A percentile compares a stretch with the other conserved stretches of the same genome.
phyloP scores from a whole-genome alignment of 2,329 filamentous ascomycete species.

The Dactylonectria macrodidyma region DNA sequence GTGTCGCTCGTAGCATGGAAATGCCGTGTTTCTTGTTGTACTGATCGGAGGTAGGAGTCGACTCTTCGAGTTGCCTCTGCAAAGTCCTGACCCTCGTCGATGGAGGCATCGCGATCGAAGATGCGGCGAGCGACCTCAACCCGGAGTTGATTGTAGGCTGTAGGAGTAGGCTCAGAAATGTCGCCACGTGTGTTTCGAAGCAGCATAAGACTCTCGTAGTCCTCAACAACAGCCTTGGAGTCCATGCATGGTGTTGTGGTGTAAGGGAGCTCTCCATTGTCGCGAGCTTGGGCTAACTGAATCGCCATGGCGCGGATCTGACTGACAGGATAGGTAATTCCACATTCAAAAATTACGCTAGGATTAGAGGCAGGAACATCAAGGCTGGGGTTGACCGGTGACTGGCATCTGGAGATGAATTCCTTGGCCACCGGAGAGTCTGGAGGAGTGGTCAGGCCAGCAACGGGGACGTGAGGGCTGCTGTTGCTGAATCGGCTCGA shows the following conservation, averaged over 20 bases:
- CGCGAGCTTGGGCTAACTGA: slow-evolving; percentile 50
- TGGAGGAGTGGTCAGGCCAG: slow-evolving; percentile 36
- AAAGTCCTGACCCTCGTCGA: slow-evolving; percentile 34
- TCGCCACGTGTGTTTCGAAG: slow-evolving; percentile 49
- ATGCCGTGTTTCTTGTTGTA: slow-evolving; percentile 42
- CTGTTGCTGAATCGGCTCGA: not conserved
- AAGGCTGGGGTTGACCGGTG: not conserved
- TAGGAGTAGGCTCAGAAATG: slow-evolving; percentile 22
- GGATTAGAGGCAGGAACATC: not conserved
- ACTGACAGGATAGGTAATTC: slow-evolving; percentile 20
- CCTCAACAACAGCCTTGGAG: slow-evolving; percentile 47
- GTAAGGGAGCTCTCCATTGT: slow-evolving; percentile 50
- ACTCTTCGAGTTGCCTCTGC: slow-evolving; percentile 45
- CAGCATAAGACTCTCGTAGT: slow-evolving; percentile 49
- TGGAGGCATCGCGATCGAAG: slow-evolving; percentile 52
- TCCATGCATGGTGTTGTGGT: slow-evolving; percentile 50
- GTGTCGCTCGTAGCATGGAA: slow-evolving; percentile 30
- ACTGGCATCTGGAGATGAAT: slow-evolving; percentile 20
- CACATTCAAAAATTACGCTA: not conserved
- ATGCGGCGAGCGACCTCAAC: slow-evolving; percentile 55
- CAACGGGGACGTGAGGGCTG: slow-evolving; percentile 15
- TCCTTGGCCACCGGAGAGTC: slow-evolving; percentile 38
- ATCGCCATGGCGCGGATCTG: slow-evolving; percentile 52
- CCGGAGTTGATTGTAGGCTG: slow-evolving; percentile 45
- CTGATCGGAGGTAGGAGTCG: slow-evolving; percentile 44